Base-by-base conservation (phyloP, 202 grass and related monocot genomes). In the Sporobolus alterniflorus region DNA sequence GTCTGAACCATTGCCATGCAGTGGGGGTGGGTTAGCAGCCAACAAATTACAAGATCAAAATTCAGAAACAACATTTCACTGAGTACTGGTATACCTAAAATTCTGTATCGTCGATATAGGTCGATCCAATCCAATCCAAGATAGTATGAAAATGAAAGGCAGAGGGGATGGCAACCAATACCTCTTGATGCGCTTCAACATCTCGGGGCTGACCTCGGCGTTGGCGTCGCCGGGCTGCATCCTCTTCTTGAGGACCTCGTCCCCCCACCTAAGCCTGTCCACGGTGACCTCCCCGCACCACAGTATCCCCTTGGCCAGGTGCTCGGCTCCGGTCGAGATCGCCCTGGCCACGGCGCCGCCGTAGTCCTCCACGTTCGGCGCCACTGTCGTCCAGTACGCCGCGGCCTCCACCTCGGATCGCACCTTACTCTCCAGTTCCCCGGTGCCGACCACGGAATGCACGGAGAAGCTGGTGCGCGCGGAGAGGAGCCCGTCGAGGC, bases 301-400 rank as follows among this genome's bases (percentile, higher is more conserved):
- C 1, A 94, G 39, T 50, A 97, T 97, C 50, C 94, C 94, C 85
- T 78, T 93, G 2, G 74, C 87, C 0, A 97, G 48, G 74, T 89
- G 78, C 31, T 79, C 88, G 25, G 94, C 89, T 15, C 94, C 94
- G 11, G 72, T 68, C 4, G 88, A 83, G 49, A 97, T 94, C 4
- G 84, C 90, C 80, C 40, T 92, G 18, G 94, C 90, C 9, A 92
- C 83, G n/a, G 75, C 71, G 7, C 90, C 64, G 25, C 92, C 91
- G 76, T 97, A 97, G 30, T 92, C 92, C 88, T 97, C 94, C 15
- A 97, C 92, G 59, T 94, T 97, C 0, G 94, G 94, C 49, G 92
- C 94, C 20, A 97, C 88, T 1, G 88, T 71, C 42, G 94, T 97
- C 94, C 94, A 97, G 73, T 97, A 97, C 12, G 94, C 94, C 12